Evolutionary conservation across 2,329 filamentous ascomycete genomes (phyloP).

Genomic region (Colletotrichum siamense): DNA sequence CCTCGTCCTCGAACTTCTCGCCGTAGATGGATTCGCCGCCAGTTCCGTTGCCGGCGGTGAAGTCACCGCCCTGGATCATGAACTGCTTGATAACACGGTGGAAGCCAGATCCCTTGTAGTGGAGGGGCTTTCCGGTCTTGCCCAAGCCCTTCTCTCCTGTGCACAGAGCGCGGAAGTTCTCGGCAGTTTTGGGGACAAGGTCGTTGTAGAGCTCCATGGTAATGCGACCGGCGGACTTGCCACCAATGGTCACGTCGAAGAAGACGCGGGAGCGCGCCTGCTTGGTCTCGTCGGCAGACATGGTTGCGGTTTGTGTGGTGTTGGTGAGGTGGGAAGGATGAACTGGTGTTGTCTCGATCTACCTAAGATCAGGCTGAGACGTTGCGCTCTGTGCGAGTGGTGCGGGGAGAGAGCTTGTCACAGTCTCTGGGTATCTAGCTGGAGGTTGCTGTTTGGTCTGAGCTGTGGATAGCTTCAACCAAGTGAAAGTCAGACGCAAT

Average conservation of each 20-base stretch:
- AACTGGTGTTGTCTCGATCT: background rate
- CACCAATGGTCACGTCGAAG: slow-evolving; percentile 89
- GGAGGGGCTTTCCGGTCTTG: slow-evolving; percentile 81
- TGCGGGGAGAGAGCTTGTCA: background rate
- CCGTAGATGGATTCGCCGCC: slow-evolving; percentile 98
- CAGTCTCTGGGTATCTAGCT: background rate
- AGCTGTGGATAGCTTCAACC: background rate
- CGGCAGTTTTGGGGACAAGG: slow-evolving; percentile 90
- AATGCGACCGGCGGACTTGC: slow-evolving; percentile 75
- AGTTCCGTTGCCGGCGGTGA: slow-evolving; percentile 92
- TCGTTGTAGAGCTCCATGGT: slow-evolving; percentile 81
- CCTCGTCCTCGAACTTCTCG: slow-evolving; percentile 96
- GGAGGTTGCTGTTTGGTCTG: background rate
- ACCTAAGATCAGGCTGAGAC: slow-evolving; percentile 27
- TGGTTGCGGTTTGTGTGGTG: background rate
- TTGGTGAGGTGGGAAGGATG: background rate
- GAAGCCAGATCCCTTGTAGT: slow-evolving; percentile 93
- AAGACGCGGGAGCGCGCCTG: slow-evolving; percentile 79
- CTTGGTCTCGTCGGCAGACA: slow-evolving; percentile 31
- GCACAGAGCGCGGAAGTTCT: slow-evolving; percentile 95
- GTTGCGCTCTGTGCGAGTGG: slow-evolving; percentile 32
- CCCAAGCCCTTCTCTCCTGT: slow-evolving; percentile 92
- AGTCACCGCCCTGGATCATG: slow-evolving; percentile 98
- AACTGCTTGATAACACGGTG: slow-evolving; percentile 98
- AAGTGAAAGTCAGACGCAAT: background rate